A percentile compares a stretch with the other conserved stretches of the same genome.
These are phyloP conservation scores for Alternaria panax DNA, from an alignment of 2,329 filamentous ascomycete species.

Conservation along the genomic window DNA sequence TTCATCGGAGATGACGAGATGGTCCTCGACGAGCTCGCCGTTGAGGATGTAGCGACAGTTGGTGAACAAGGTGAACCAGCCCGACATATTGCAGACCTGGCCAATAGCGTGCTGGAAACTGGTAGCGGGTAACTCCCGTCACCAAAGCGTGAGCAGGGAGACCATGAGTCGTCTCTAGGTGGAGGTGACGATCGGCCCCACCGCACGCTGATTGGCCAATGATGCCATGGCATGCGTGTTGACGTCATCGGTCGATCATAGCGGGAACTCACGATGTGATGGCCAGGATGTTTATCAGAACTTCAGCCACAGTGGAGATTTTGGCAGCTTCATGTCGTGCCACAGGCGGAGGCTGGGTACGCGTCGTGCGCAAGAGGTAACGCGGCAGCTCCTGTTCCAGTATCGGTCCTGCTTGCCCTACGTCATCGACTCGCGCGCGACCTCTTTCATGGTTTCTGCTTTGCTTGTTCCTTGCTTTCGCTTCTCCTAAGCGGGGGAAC, in stretches of 20 bases:
- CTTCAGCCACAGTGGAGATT: constrained; percentile 27
- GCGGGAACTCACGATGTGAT: constrained; percentile 14
- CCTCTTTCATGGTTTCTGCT: constrained; percentile 10
- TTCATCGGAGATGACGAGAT: constrained; percentile 56
- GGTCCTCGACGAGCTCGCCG: constrained; percentile 54
- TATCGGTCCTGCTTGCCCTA: constrained; percentile 14
- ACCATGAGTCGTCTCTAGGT: constrained; percentile 14
- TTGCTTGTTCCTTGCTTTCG: constrained; percentile 28
- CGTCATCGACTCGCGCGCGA: constrained; percentile 25
- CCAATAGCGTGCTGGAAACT: constrained; percentile 8
- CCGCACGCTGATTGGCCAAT: constrained; percentile 19
- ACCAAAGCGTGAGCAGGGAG: constrained; percentile 3
- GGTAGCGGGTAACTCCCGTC: constrained; percentile 10
- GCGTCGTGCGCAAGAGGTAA: constrained; percentile 17
- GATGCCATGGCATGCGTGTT: constrained; percentile 1
- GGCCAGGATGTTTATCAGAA: constrained; percentile 13
- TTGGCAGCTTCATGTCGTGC: constrained; percentile 6
- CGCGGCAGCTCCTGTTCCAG: constrained; percentile 21
- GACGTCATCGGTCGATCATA: constrained; percentile 27
- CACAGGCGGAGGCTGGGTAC: constrained; percentile 10
- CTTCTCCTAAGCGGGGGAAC: constrained; percentile 13
- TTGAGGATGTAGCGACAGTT: constrained; percentile 56
- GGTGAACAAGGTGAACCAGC: constrained; percentile 56
- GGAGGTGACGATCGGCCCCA: constrained; percentile 15
- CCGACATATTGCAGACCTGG: constrained; percentile 40